phyloP scores from a whole-genome alignment of 208 protist genomes.

The Zelonia costaricensis region DNA sequence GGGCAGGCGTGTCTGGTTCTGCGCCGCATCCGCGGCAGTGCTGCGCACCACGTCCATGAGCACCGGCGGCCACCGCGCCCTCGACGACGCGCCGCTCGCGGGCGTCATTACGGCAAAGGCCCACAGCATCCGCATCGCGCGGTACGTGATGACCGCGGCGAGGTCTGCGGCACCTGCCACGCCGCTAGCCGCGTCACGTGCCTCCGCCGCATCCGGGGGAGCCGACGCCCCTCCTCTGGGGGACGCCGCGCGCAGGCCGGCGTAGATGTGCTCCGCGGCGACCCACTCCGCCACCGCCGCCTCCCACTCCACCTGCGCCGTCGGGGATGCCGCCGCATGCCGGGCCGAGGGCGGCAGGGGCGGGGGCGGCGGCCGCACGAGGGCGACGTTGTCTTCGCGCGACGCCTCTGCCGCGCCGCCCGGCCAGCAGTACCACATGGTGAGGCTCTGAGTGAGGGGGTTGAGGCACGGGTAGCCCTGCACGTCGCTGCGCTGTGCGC shows the following conservation, averaged over 20 bases:
- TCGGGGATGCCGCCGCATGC: neutral
- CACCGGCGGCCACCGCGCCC: constrained; percentile 12
- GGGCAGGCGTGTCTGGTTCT: constrained; percentile 7
- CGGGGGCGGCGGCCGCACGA: neutral
- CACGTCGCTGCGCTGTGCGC: neutral
- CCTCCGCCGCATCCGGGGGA: neutral
- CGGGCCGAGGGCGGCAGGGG: neutral
- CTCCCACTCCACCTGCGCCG: constrained; percentile 9
- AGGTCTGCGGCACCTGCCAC: neutral
- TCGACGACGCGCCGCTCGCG: neutral
- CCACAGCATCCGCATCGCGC: constrained; percentile 16
- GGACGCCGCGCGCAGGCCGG: neutral
- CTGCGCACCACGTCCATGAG: constrained; percentile 17
- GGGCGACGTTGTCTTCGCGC: neutral
- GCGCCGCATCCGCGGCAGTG: constrained; percentile 11
- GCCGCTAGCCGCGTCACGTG: neutral
- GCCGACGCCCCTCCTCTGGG: neutral
- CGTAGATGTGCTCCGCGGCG: neutral
- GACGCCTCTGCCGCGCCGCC: neutral
- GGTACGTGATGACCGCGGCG: constrained; percentile 7
- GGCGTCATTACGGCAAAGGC: constrained; percentile 17
- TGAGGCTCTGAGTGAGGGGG: constrained; percentile 8
- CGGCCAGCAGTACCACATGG: constrained; percentile 3
- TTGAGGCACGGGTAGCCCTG: constrained; percentile 1
- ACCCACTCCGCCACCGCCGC: constrained; percentile 23